Evolutionary conservation across 2,329 filamentous ascomycete species (phyloP).

Genomic region (Drechmeria coniospora): DNA sequence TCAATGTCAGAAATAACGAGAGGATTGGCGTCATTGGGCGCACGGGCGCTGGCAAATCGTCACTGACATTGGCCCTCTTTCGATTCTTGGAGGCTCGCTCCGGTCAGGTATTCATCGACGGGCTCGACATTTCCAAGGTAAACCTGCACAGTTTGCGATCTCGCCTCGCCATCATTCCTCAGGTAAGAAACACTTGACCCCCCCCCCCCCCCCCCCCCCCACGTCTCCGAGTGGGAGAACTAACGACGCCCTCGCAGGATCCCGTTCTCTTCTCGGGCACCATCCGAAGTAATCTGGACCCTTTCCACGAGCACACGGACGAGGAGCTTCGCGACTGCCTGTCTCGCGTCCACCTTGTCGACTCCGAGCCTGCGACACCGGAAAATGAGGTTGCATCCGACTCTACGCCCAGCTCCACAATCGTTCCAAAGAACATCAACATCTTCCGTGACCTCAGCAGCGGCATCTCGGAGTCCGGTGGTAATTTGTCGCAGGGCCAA

Average conservation of each 20-base stretch:
- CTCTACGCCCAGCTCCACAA: constrained; percentile 15
- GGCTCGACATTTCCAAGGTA: constrained; percentile 58
- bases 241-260: constrained; percentile 30
- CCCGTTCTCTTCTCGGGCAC: constrained; percentile 72
- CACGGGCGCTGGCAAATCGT: constrained; percentile 66
- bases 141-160: constrained; percentile 54
- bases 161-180: constrained; percentile 67
- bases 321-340: constrained; percentile 54
- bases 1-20: constrained; percentile 50
- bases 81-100: constrained; percentile 56
- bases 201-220: too few relatives aligned
- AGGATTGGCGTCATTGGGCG: constrained; percentile 63
- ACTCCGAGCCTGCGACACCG: constrained; percentile 23
- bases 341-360: constrained; percentile 51
- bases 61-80: constrained; percentile 60
- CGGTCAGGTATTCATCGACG: constrained; percentile 56
- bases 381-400: constrained; percentile 21
- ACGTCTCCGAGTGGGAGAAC: too few relatives aligned
- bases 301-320: constrained; percentile 56
- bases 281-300: constrained; percentile 60
- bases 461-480: constrained; percentile 53
- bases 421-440: constrained; percentile 39
- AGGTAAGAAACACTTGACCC: constrained; percentile 17
- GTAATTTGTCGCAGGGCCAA: constrained; percentile 63
- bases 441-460: constrained; percentile 48